These are phyloP conservation scores for Metarhizium anisopliae DNA, from an alignment of 2,329 filamentous ascomycete genomes.

Conservation along the genomic window DNA sequence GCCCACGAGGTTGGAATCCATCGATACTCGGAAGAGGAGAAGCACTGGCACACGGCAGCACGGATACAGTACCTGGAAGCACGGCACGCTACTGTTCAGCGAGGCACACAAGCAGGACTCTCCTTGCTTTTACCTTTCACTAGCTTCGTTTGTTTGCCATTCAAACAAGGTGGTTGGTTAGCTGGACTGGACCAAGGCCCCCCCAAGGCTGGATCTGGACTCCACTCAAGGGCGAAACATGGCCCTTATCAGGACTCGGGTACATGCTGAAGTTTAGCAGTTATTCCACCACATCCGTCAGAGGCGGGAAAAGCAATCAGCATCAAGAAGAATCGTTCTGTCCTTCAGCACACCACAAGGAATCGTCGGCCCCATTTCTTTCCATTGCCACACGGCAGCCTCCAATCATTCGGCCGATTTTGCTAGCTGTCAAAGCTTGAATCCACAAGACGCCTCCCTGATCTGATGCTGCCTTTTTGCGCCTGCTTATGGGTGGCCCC, in stretches of 20 bases:
- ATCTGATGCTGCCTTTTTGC: not conserved
- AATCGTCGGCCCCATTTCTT: not conserved
- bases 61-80: not conserved
- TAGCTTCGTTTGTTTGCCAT: not conserved
- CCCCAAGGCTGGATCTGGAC: conserved; percentile 24
- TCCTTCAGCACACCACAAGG: not conserved
- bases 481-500: not conserved
- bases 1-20: too few relatives aligned
- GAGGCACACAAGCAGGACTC: not conserved
- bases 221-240: conserved; percentile 22
- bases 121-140: conserved; percentile 7
- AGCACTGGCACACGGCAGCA: too few relatives aligned
- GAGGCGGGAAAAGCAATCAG: not conserved
- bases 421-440: not conserved
- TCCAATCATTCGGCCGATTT: not conserved
- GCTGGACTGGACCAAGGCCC: not conserved
- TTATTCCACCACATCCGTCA: not conserved
- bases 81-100: not conserved
- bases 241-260: not conserved
- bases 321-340: not conserved
- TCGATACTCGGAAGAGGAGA: too few relatives aligned
- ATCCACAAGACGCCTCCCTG: not conserved
- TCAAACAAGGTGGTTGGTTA: conserved; percentile 7
- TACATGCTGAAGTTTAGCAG: not conserved
- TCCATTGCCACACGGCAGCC: not conserved